Evolutionary conservation across 202 grass and related monocot genomes (phyloP).

Genomic region (Zizania palustris): DNA sequence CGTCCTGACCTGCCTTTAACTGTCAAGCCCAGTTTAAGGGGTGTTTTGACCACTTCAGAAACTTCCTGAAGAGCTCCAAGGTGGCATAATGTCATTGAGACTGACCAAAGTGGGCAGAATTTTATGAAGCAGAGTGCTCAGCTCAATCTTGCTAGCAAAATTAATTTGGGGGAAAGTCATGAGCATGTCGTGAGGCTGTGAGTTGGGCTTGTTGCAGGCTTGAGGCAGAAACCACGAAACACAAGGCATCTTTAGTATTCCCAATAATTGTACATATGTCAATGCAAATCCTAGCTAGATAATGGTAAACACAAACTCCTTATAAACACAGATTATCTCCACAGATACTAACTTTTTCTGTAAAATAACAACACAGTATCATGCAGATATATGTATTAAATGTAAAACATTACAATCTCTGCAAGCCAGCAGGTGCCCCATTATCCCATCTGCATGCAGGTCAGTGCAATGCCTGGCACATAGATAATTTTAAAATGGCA

Average conservation of each 20-base stretch:
- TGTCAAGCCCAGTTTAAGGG: neutral
- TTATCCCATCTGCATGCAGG: constrained; percentile 12
- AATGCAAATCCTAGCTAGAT: constrained; percentile 15
- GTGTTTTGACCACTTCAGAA: neutral
- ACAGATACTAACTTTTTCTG: constrained; percentile 35
- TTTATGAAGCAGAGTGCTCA: neutral
- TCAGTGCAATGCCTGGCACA: constrained; percentile 21
- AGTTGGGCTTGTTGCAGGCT: neutral
- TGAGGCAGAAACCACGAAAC: neutral
- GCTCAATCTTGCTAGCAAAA: neutral
- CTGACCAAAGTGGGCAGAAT: neutral
- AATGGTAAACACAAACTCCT: constrained; percentile 2
- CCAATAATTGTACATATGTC: constrained; percentile 12
- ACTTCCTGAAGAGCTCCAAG: neutral
- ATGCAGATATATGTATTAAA: neutral
- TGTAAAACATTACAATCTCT: neutral
- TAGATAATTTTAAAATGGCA: constrained; percentile 25
- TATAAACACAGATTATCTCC: neutral
- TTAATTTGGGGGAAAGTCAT: neutral
- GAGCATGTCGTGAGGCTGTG: neutral
- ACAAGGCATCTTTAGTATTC: neutral
- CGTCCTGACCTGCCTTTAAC: neutral
- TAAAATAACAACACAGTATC: constrained; percentile 3
- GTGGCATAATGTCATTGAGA: neutral
- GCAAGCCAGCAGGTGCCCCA: neutral